phyloP scores from a whole-genome alignment of 257 asterid genomes.

The Striga asiatica region DNA sequence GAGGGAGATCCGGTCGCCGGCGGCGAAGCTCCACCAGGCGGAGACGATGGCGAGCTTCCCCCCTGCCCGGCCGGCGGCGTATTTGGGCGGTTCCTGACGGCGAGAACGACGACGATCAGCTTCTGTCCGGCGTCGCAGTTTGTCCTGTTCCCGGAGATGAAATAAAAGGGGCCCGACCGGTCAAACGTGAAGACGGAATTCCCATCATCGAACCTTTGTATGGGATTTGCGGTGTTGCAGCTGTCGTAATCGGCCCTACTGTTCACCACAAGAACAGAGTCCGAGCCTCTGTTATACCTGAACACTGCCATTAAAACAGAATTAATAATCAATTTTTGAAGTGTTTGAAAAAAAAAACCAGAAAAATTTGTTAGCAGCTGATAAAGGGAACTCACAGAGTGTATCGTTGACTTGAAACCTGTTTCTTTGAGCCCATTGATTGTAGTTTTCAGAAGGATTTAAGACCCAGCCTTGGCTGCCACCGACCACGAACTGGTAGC shows the following conservation, averaged over 20 bases:
- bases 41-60: too few species aligned
- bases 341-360: too few species aligned
- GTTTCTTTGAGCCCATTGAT: conserved; percentile 44
- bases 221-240: conserved; percentile 39
- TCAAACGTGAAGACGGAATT: conserved; percentile 32
- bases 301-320: conserved; percentile 29
- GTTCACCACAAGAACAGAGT: conserved; percentile 52
- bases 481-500: conserved; percentile 40
- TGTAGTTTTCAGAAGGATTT: conserved; percentile 40
- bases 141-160: conserved; percentile 40
- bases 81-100: conserved; percentile 18
- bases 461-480: conserved; percentile 49
- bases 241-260: conserved; percentile 35
- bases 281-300: conserved; percentile 31
- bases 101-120: conserved; percentile 35
- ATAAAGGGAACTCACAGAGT: conserved; percentile 40
- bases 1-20: conserved; percentile 15
- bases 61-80: background rate
- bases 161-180: conserved; percentile 47
- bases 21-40: too few species aligned
- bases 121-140: conserved; percentile 55
- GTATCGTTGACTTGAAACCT: conserved; percentile 68
- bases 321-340: background rate
- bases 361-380: too few species aligned
- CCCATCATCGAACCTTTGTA: conserved; percentile 30